Conservation (phyloP, 1,284 basidiomycete species). For the Cutaneotrichosporon cutaneum region DNA sequence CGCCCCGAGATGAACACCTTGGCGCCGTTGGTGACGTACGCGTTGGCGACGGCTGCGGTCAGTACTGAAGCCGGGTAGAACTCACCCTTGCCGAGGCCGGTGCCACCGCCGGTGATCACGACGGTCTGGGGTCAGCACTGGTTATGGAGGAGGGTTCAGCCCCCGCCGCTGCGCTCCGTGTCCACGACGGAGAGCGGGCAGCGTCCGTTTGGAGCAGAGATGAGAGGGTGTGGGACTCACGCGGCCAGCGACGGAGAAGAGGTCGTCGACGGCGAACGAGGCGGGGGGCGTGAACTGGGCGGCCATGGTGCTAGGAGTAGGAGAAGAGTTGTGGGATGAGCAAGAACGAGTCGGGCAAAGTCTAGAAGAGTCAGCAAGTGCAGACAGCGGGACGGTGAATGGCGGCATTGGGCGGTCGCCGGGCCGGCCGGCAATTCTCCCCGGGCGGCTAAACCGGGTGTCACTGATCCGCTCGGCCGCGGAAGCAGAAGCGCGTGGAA, state of each 20-base stretch:
- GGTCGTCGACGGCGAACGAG: constrained; percentile 30
- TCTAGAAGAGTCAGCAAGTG: background rate
- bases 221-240: constrained; percentile 5
- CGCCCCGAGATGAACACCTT: constrained; percentile 53
- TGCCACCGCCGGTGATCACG: constrained; percentile 43
- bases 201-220: no score
- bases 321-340: background rate
- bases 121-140: constrained; percentile 16
- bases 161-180: no score
- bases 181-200: no score
- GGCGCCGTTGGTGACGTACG: constrained; percentile 50
- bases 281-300: constrained; percentile 7
- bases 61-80: background rate
- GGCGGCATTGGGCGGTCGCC: background rate
- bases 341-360: background rate
- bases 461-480: no score
- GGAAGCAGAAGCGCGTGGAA: background rate
- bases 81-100: constrained; percentile 40
- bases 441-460: background rate
- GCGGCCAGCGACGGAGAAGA: constrained; percentile 32
- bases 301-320: background rate
- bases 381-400: background rate
- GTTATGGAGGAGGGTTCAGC: no score
- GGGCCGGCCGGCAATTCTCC: background rate
- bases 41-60: constrained; percentile 40